Evolutionary conservation across 768 basidiomycete genomes (phyloP), one percentile per base, ranked within the genome.

Genomic region (Pholiota molesta): DNA sequence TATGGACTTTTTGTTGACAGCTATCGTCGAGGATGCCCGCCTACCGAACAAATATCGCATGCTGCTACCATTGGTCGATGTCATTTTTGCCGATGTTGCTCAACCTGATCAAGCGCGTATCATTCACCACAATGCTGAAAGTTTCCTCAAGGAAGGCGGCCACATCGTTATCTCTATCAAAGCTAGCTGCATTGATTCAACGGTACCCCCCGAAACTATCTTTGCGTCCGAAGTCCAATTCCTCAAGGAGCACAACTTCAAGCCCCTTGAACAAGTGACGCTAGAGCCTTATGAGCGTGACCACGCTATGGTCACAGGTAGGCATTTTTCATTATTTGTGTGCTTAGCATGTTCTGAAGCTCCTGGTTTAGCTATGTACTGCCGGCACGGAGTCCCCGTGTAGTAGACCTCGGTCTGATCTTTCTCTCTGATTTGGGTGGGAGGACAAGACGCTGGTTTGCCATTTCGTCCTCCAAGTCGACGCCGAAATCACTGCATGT

Each of bases 41-140:
- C 80, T 94, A 73, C 97, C 97, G 14, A 93, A 94, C 80, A 93
- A 89, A 79, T 99, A 99, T 82, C 89, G 97, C 67, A 98, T 99
- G 92, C 89, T 99, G 29, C 80, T 99, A 62, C 91, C 94, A 57
- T 85, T 94, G 57, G 97, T 99, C 60, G 97, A 99, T 68, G 95
- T 97, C 65, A 91, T 99, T 73, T 99, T 99, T 69, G 95, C 97
- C 60, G 97, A 99, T 75, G 88, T 99, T 53, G 97, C 97, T 0
- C 97, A 99, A 73, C 97, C 97, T 47, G 96, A 99, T 78, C 97
- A 99, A 79, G 96, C 96, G 2, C 95, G 96, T 81, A 98, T 99
- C 71, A 94, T 99, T 64, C 83, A 86, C 42, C 85, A 88, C 75
- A 99, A 99, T 76, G 94, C 97, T 0, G 89, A 97, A 68, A 88